Conservation (phyloP, 2,329 filamentous ascomycete species). For the Trichoderma sp. region DNA sequence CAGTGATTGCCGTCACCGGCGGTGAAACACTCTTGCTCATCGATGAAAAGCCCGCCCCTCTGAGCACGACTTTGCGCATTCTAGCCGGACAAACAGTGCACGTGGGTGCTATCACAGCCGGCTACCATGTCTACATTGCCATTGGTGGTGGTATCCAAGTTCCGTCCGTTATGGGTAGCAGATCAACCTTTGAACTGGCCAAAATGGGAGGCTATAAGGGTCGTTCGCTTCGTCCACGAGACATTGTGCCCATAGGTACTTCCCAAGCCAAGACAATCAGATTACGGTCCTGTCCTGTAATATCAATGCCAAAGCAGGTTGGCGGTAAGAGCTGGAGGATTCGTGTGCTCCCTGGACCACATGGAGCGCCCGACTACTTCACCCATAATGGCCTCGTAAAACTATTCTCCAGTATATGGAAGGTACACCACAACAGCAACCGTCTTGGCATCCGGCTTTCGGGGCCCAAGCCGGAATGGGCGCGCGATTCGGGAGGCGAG, state of each 20-base stretch:
- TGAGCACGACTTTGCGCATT: neutral
- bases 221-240: neutral
- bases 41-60: neutral
- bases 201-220: neutral
- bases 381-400: neutral
- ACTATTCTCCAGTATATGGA: neutral
- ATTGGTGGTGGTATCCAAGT: neutral
- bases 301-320: neutral
- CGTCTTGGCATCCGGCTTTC: neutral
- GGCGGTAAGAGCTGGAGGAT: neutral
- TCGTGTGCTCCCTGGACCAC: neutral
- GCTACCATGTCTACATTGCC: neutral
- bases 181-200: neutral
- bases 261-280: neutral
- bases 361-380: neutral
- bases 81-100: neutral
- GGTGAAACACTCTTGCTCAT: neutral
- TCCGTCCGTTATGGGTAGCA: neutral
- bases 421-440: neutral
- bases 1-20: neutral
- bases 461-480: neutral
- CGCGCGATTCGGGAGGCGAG: neutral
- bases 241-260: neutral
- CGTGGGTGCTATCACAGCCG: neutral
- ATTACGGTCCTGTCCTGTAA: neutral